phyloP scores from a whole-genome alignment of 371 early-diverging fungal genomes.

The Circinella umbellata region DNA sequence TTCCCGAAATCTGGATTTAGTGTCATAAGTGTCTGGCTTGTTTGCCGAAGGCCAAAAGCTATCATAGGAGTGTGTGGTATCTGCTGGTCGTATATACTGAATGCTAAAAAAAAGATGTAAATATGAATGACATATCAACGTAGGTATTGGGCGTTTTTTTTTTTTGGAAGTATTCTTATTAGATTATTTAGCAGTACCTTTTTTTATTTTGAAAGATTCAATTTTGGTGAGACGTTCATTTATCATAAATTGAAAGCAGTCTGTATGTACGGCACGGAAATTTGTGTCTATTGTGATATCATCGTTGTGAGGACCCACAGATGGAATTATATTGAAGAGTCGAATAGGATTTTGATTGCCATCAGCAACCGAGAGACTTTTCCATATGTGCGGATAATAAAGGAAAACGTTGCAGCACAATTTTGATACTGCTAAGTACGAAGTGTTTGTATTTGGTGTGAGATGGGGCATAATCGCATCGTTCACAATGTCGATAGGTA shows the following conservation, averaged over 20 bases:
- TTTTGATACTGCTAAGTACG: background rate
- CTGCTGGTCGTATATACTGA: too few relatives aligned
- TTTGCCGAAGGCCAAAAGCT: background rate
- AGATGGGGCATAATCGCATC: background rate
- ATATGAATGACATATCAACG: too few relatives aligned
- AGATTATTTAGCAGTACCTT: background rate
- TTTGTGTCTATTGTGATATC: background rate
- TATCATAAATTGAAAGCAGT: background rate
- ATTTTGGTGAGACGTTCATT: background rate
- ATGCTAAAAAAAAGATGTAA: too few relatives aligned
- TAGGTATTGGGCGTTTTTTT: too few relatives aligned
- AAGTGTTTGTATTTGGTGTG: background rate
- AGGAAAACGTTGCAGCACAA: background rate
- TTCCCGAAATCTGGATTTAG: background rate
- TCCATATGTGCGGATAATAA: background rate
- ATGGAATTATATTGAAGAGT: background rate
- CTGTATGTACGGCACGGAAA: background rate
- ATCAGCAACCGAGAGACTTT: background rate
- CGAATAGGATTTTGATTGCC: background rate
- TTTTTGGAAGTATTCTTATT: too few relatives aligned
- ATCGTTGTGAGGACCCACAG: background rate
- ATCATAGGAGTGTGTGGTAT: background rate
- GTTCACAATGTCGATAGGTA: background rate
- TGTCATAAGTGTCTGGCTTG: background rate
- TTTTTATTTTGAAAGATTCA: background rate